A percentile compares a stretch with the other conserved stretches of the same genome.
These are phyloP conservation scores for Hibiscus tridactylites DNA, from an alignment of 345 rosid genomes.

Conservation along the genomic window DNA sequence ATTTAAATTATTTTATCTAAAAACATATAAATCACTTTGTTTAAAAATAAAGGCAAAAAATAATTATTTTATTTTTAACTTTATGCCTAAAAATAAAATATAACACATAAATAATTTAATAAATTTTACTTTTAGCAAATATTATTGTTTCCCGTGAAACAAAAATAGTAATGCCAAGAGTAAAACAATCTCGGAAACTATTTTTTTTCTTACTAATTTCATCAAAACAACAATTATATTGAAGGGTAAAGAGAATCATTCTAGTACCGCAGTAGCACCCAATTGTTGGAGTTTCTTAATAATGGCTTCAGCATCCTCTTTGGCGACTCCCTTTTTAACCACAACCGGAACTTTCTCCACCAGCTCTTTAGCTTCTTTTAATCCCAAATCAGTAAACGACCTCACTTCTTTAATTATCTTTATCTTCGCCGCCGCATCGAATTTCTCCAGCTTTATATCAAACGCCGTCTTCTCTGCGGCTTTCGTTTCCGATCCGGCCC, in stretches of 20 bases:
- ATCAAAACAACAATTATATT: conserved; percentile 5
- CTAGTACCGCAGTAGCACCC: conserved; percentile 65
- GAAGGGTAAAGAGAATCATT: conserved; percentile 31
- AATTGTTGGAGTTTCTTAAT: conserved; percentile 59
- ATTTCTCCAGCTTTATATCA: conserved; percentile 84
- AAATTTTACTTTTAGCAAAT: too few relatives aligned
- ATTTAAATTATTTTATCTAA: too few relatives aligned
- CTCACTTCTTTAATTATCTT: conserved; percentile 83
- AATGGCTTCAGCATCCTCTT: conserved; percentile 61
- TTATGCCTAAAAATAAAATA: too few relatives aligned
- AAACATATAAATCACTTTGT: too few relatives aligned
- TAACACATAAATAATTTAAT: too few relatives aligned
- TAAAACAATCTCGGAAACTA: not conserved
- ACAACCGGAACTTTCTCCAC: conserved; percentile 81
- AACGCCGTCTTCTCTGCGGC: conserved; percentile 65
- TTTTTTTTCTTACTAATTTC: not conserved
- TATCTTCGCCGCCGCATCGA: conserved; percentile 55
- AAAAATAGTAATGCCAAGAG: not conserved
- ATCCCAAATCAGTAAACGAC: conserved; percentile 68
- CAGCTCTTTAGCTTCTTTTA: conserved; percentile 76
- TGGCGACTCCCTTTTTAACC: conserved; percentile 58
- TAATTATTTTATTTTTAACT: too few relatives aligned
- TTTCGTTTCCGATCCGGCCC: conserved; percentile 33
- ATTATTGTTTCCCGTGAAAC: too few relatives aligned
- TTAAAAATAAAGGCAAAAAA: too few relatives aligned